These are phyloP conservation scores for Puccinia horiana DNA, from an alignment of 1,284 basidiomycete genomes.

Conservation along the genomic window DNA sequence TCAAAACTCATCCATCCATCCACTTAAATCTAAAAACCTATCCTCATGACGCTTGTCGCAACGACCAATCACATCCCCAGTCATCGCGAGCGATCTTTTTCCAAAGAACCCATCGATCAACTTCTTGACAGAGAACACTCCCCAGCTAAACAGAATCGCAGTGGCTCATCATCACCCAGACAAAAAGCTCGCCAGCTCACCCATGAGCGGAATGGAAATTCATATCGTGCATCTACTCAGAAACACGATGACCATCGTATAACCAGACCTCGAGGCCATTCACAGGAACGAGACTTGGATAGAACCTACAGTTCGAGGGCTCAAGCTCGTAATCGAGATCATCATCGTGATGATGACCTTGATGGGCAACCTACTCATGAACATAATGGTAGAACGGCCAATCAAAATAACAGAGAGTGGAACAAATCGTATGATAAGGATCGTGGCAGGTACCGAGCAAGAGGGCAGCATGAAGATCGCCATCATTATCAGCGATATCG, in stretches of 20 bases:
- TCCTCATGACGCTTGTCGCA: slow-evolving; percentile 1
- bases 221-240: background rate
- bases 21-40: background rate
- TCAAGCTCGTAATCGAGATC: slow-evolving; percentile 10
- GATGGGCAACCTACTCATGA: slow-evolving; percentile 22
- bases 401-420: background rate
- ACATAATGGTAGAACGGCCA: slow-evolving; percentile 11
- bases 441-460: background rate
- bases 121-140: background rate
- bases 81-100: slow-evolving; percentile 39
- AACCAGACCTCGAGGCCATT: slow-evolving; percentile 14
- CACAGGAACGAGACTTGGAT: slow-evolving; percentile 6
- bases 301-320: slow-evolving; percentile 12
- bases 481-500: slow-evolving; percentile 28
- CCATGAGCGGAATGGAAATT: slow-evolving; percentile 3
- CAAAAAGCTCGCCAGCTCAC: background rate
- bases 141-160: background rate
- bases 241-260: slow-evolving; percentile 12
- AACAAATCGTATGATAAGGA: slow-evolving; percentile 15
- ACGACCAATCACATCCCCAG: slow-evolving; percentile 8
- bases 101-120: slow-evolving; percentile 13
- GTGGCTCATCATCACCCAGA: slow-evolving; percentile 37
- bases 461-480: slow-evolving; percentile 18
- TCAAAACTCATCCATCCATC: background rate
- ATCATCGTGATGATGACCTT: slow-evolving; percentile 17